Base-by-base conservation (phyloP, 2,329 filamentous ascomycete species). In the Talaromyces verruculosus region DNA sequence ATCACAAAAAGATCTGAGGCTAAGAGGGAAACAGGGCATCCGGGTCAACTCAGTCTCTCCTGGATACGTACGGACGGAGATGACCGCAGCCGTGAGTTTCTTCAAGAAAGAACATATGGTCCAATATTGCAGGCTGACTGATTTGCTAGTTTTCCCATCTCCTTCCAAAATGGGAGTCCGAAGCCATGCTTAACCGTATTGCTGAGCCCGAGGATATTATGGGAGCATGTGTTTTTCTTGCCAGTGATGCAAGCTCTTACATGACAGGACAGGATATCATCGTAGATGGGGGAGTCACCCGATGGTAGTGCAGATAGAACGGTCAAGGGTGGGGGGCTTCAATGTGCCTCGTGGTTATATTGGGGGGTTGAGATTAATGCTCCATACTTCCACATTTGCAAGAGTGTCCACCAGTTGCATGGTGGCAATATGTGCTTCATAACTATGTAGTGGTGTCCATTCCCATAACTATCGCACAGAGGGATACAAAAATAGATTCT, bases 1-100 rank as follows among this genome's bases (percentile, higher is more conserved):
- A 11, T 19, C 8, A 47, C 43, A 1, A 19, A 19, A n/a, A 10
- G 3, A 47, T 11, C n/a, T 28, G 47, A 51, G 22, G 25, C 47
- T 53, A 63, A 53, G 17, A 41, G 35, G 6, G 1, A 28, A 51
- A 15, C n/a, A 81, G 71, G 74, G 76, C 1, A 82, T 82, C 51
- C 72, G 80, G 17, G 78, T 81, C 6, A 81, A 82, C 63, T 73
- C 76, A 0, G 75, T 82, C 6, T 79, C 77, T 15, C 80, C 79
- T 1, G 79, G 80, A 2, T 81, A 80, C 51, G 73, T 75, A 0
- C 68, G 68, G n/a, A 75, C 72, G 17, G 72, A 75, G 58, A 76
- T 76, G 74, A 78, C 76, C 0, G 74, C 74, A 4, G 68, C 72
- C 19, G 73, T 76, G 70, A 66, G 72, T 71, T 30, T 28, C 15